phyloP scores from a whole-genome alignment of 257 asterid species.

The Capsicum pubescens region DNA sequence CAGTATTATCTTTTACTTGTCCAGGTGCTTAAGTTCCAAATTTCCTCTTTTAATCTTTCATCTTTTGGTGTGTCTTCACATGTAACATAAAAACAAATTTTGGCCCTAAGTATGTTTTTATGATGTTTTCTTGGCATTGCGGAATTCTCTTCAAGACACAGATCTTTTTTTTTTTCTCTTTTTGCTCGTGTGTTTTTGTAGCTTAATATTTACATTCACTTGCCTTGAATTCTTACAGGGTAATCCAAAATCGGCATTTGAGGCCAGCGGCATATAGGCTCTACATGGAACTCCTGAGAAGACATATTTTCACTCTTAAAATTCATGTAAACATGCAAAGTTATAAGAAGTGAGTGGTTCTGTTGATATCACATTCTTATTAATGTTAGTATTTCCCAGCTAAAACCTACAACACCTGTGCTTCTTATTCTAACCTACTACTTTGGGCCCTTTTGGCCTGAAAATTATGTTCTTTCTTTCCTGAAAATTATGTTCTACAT shows the following conservation, averaged over 20 bases:
- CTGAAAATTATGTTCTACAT: conserved; percentile 2
- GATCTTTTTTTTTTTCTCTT: background rate
- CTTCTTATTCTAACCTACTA: background rate
- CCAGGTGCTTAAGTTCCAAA: background rate
- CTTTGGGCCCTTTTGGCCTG: conserved; percentile 13
- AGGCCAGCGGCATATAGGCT: conserved; percentile 90
- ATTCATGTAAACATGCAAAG: conserved; percentile 57
- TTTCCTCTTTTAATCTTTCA: conserved; percentile 2
- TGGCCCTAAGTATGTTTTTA: background rate
- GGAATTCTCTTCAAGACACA: background rate
- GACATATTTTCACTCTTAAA: conserved; percentile 68
- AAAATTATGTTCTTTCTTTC: background rate
- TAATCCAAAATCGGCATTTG: conserved; percentile 67
- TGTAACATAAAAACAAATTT: background rate
- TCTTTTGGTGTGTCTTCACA: background rate
- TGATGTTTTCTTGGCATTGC: background rate
- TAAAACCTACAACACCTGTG: background rate
- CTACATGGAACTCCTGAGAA: conserved; percentile 84
- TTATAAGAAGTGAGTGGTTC: conserved; percentile 69
- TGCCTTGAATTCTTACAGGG: conserved; percentile 54
- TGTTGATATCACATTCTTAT: conserved; percentile 15
- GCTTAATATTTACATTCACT: conserved; percentile 15
- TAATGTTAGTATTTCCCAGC: background rate
- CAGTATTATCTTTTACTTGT: background rate
- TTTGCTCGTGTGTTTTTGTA: background rate